Percentiles rank a stretch among this genome's conserved stretches.
Evolutionary conservation across 2,329 filamentous ascomycete species (phyloP).

Genomic region (Ploettnerulaceae sp.): DNA sequence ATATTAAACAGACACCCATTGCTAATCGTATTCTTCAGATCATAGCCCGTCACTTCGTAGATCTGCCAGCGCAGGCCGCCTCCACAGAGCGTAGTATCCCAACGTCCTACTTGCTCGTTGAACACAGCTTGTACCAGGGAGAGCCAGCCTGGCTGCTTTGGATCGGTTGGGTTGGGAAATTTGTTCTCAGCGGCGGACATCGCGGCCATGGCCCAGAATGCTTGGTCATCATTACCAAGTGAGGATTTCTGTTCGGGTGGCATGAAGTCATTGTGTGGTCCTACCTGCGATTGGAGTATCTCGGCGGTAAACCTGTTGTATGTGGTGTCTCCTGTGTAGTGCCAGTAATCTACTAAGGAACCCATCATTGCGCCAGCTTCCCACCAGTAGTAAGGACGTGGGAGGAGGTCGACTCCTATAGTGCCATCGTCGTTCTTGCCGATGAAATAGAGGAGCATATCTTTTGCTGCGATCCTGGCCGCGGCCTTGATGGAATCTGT

Average conservation of each 20-base stretch:
- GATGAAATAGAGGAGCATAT: slow-evolving; percentile 46
- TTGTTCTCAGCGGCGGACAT: slow-evolving; percentile 65
- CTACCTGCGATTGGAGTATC: slow-evolving; percentile 69
- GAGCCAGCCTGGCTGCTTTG: slow-evolving; percentile 57
- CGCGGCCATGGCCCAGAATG: slow-evolving; percentile 66
- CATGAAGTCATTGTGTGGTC: slow-evolving; percentile 69
- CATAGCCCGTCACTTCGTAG: slow-evolving; percentile 67
- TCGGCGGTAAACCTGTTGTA: slow-evolving; percentile 65
- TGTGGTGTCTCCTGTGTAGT: slow-evolving; percentile 65
- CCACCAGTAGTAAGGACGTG: slow-evolving; percentile 50
- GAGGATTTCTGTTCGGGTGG: slow-evolving; percentile 62
- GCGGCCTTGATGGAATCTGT: slow-evolving; percentile 31
- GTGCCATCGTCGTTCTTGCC: slow-evolving; percentile 46
- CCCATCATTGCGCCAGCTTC: slow-evolving; percentile 66
- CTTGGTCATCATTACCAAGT: slow-evolving; percentile 69
- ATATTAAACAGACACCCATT: slow-evolving; percentile 56
- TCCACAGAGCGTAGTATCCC: slow-evolving; percentile 61
- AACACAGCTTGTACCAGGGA: slow-evolving; percentile 73
- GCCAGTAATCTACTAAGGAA: slow-evolving; percentile 75
- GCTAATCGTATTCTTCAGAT: slow-evolving; percentile 64
- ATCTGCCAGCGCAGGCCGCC: slow-evolving; percentile 81
- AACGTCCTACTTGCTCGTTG: slow-evolving; percentile 68
- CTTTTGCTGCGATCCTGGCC: slow-evolving; percentile 37
- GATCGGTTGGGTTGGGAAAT: slow-evolving; percentile 48
- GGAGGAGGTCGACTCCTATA: slow-evolving; percentile 46